Evolutionary conservation across 257 asterid species (phyloP).

Genomic region (Solanum megistacrolobum): DNA sequence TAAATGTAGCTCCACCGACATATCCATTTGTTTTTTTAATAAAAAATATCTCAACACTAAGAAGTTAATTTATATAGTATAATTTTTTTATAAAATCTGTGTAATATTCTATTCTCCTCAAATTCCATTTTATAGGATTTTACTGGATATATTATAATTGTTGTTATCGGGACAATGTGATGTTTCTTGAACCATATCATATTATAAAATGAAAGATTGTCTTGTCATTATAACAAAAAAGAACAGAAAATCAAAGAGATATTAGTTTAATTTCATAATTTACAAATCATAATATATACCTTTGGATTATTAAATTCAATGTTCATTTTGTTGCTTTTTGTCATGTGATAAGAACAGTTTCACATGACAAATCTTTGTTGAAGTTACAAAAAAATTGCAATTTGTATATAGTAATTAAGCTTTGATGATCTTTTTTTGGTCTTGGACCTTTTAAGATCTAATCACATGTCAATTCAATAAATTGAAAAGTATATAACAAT

Average conservation of each 20-base stretch:
- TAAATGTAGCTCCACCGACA: background rate
- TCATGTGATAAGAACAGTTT: background rate
- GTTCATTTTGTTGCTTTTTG: background rate
- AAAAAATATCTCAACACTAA: background rate
- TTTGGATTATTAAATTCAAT: background rate
- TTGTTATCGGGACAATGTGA: background rate
- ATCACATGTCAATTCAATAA: background rate
- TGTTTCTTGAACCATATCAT: background rate
- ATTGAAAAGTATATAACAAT: background rate
- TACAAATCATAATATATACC: background rate
- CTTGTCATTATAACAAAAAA: background rate
- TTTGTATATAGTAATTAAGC: background rate
- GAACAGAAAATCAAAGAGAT: background rate
- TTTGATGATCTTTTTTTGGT: background rate
- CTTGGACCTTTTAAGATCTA: background rate
- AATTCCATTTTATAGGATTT: too few relatives aligned
- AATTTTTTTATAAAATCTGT: background rate
- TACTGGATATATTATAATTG: too few relatives aligned
- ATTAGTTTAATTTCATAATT: background rate
- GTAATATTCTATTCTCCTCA: fast-evolving
- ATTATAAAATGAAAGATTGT: background rate
- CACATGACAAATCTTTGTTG: background rate
- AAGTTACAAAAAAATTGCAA: background rate
- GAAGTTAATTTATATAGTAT: background rate
- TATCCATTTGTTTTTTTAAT: background rate